A percentile compares a stretch with the other conserved stretches of the same genome.
Conservation (phyloP, 139 green algal genomes). For the Zygnema cylindricum region DNA sequence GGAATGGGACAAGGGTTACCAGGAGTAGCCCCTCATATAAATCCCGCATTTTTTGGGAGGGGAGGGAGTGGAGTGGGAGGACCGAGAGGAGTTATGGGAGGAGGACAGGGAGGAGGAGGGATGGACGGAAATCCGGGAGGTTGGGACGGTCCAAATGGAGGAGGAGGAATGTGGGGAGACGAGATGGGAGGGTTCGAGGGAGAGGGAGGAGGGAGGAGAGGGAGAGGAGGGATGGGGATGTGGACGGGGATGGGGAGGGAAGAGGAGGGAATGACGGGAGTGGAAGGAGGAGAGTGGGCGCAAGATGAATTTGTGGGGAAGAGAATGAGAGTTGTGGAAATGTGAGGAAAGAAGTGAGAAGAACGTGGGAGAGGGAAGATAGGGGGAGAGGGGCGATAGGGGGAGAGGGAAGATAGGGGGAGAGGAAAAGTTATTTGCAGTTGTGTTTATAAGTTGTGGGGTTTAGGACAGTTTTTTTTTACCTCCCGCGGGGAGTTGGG, state of each 20-base stretch:
- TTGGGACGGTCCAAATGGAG: neutral
- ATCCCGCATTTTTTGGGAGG: conserved; percentile 49
- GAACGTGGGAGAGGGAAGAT: no score
- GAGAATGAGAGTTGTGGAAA: no score
- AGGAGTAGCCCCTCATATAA: conserved; percentile 57
- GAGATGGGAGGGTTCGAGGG: conserved; percentile 7
- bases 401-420: no score
- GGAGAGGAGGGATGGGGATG: neutral
- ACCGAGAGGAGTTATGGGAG: neutral
- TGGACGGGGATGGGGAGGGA: no score
- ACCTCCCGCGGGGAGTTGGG: no score
- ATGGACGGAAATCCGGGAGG: conserved; percentile 6
- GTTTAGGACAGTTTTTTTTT: no score
- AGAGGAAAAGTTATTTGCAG: no score
- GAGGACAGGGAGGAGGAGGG: neutral
- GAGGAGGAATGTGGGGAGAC: neutral
- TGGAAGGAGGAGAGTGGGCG: neutral
- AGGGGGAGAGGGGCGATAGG: no score
- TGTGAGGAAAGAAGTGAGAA: no score
- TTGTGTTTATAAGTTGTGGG: no score
- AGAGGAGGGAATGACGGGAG: neutral
- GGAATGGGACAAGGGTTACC: conserved; percentile 32
- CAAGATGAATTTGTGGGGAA: neutral
- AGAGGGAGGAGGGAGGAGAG: neutral
- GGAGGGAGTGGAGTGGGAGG: conserved; percentile 24